Conservation (phyloP, 2,329 filamentous ascomycete species). For the Scytalidium lignicola region DNA sequence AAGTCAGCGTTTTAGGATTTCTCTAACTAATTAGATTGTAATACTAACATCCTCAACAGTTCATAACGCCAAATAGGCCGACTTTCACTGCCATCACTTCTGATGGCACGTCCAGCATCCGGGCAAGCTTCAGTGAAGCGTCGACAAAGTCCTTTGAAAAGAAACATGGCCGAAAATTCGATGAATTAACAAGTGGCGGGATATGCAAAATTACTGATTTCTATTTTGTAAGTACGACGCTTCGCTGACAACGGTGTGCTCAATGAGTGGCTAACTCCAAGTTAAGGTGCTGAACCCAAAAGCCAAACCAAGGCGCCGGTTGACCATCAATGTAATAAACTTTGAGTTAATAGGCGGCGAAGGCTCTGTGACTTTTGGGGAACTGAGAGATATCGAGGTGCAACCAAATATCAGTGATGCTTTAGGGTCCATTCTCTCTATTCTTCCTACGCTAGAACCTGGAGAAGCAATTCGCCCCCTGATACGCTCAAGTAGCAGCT, state of each 20-base stretch:
- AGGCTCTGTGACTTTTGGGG: conserved; percentile 21
- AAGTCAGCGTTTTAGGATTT: conserved; percentile 5
- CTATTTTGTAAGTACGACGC: conserved; percentile 8
- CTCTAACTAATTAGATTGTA: no score
- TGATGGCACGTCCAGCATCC: conserved; percentile 7
- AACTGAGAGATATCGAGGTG: conserved; percentile 14
- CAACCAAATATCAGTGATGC: neutral
- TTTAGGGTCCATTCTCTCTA: conserved; percentile 1
- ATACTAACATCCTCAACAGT: conserved; percentile 3
- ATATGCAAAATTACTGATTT: conserved; percentile 9
- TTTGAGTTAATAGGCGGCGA: conserved; percentile 24
- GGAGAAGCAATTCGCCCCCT: neutral
- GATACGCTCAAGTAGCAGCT: neutral
- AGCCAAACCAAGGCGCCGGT: neutral
- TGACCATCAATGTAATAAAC: conserved; percentile 19
- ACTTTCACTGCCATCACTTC: conserved; percentile 7
- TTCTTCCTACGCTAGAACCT: neutral
- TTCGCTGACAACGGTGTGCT: neutral
- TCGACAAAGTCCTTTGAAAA: conserved; percentile 2
- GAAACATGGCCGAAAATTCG: conserved; percentile 1
- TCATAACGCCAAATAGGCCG: neutral
- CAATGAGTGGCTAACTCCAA: conserved; percentile 3
- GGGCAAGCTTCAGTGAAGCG: conserved; percentile 6
- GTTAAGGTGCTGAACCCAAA: conserved; percentile 4
- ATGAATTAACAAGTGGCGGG: conserved; percentile 3